Base-by-base conservation (phyloP, 371 early-diverging fungal genomes). In the Nematocida minor region DNA sequence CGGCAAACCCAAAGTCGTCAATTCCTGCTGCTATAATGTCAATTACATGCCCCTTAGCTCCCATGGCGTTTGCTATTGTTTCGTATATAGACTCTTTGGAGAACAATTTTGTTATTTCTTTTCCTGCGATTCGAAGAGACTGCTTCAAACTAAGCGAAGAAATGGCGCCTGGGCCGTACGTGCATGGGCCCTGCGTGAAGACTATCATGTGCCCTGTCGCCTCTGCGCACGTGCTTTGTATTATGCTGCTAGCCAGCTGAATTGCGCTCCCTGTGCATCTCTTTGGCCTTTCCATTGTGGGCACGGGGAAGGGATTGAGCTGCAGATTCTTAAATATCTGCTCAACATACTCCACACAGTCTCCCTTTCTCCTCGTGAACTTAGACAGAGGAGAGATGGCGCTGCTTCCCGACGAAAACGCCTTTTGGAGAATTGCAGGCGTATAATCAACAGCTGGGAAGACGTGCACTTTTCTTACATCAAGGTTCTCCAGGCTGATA, bases 221-320 rank as follows among this genome's bases (percentile, higher is more conserved):
- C 44, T 83, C 81, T 29, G 51, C 41, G 63, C 83, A 83, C 29
- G 47, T 54, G 55, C 88, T 88, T 86, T 96, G 97, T 79, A 97
- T 86, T 25, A 99, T 86, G 2, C 93, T 90, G 34, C 92, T 89
- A 16, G 96, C 97, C n/a, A 99, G 91, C 57, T 91, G 89, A 82
- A 95, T 86, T 0, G 98, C 97, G 4, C 93, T 91, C 66, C 99
- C 99, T 4, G 98, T 96, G 86, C 95, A 94, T 62, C 98, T 88
- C 77, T 92, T 88, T 40, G 94, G 91, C 67, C 97, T 92, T 82
- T 91, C 91, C 70, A 93, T 96, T 68, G 88, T 87, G 27, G 90
- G 89, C 4, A 95, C 94, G 2, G 96, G 94, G 94, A 97, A 99
- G n/a, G 97, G 95, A 84, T 97, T 97, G 55, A 89, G 89, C 86